Evolutionary conservation across 2,329 filamentous ascomycete genomes (phyloP), one percentile per base, ranked within the genome.

Genomic region (Cladosporium colombiae): DNA sequence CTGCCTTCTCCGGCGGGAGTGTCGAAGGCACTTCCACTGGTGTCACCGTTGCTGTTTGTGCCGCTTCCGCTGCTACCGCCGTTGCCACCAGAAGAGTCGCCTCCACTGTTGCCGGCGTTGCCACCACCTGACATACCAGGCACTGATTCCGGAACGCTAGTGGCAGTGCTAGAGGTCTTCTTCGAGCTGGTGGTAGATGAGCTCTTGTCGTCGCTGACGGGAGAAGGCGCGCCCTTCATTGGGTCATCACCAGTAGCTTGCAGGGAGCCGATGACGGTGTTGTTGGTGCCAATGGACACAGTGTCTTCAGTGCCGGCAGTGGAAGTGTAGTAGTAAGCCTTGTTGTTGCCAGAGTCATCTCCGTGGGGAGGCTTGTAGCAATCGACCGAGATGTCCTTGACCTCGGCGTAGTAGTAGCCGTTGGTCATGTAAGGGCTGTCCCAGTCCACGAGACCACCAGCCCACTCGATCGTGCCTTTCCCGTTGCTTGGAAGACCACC

Each of bases 381-480:
- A 71, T 93, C 81, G 40, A 98, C 88, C n/a, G 82, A 85, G 67
- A 99, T 87, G 64, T 93, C 87, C 64, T 87, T 84, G 73, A 97
- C 87, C 52, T 86, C 87, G 63, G 93, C 91, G 76, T 90, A 97
- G 83, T 95, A 97, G 84, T 97, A 98, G 35, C 92, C 91, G 74
- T 91, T 85, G 80, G 92, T 82, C 83, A 98, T 94, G 78, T 96
- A 91, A 23, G 84, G 81, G 70, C 86, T 87, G 76, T 91, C 82
- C 94, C 95, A 99, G 83, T 96, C 85, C 69, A 99, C 94, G 62
- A 86, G 81, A 72, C 95, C 95, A 75, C 95, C 95, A 21, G 94
- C 92, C 95, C 95, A 99, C 63, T 89, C 84, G 70, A 97, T 86
- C 37, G 95, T 98, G 65, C 95, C 95, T 77, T 91, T 76, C 49